These are phyloP conservation scores for Brassica incana DNA, from an alignment of 345 rosid genomes.

Conservation along the genomic window DNA sequence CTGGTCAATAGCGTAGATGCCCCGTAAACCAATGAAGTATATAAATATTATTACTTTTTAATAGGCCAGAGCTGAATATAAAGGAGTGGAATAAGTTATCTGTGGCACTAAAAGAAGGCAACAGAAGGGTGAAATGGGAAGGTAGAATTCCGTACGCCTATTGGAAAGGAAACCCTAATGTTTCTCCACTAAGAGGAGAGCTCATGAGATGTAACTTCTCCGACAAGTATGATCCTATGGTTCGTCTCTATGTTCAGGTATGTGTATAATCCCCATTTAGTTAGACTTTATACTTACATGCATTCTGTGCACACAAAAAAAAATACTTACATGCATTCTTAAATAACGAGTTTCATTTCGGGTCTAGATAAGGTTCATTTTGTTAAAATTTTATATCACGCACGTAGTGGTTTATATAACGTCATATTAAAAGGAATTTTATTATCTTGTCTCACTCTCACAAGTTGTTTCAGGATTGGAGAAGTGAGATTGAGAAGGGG, in stretches of 20 bases:
- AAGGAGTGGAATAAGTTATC: conserved; percentile 57
- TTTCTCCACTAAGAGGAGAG: conserved; percentile 40
- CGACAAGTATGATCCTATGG: conserved; percentile 39
- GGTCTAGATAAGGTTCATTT: neutral
- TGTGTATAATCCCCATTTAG: neutral
- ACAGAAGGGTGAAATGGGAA: conserved; percentile 49
- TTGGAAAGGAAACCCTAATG: conserved; percentile 61
- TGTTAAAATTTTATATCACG: neutral
- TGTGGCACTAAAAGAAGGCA: conserved; percentile 46
- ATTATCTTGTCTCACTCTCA: neutral
- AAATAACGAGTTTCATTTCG: neutral
- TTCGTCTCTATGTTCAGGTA: conserved; percentile 45
- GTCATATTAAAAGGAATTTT: neutral
- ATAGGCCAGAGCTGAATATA: conserved; percentile 63
- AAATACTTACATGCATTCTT: neutral
- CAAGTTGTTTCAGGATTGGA: conserved; percentile 38
- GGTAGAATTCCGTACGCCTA: conserved; percentile 59
- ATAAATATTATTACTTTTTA: neutral
- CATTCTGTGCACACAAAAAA: neutral
- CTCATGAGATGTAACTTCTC: conserved; percentile 56
- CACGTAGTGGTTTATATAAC: neutral
- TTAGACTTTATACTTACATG: neutral
- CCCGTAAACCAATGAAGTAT: neutral
- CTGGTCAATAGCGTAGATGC: neutral
- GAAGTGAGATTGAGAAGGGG: conserved; percentile 33